Base-by-base conservation (phyloP, 2,329 filamentous ascomycete genomes). In the Fonsecaea monophora region DNA sequence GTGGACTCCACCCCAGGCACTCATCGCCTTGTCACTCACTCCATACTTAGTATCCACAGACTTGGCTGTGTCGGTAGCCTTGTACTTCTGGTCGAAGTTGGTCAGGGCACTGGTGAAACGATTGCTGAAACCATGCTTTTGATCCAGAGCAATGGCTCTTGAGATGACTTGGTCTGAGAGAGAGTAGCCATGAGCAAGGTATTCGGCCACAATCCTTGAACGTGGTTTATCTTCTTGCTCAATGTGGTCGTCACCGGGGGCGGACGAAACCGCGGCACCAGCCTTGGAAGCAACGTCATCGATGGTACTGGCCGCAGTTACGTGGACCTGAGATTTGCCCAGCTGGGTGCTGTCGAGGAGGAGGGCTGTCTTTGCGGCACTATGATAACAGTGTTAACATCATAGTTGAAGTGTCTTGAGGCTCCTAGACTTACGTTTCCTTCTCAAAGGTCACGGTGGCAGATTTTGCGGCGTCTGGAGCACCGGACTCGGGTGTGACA, bases 371-470 rank as follows among this genome's bases (percentile, higher is more conserved):
- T 97, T 97, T 67, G 94, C 94, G 59, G 95, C 95, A 13, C 81
- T 83, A 60, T 48, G 8, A 38, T n/a, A 25, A 8, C 18, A 50
- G 18, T n/a, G 60, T 55, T 56, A 50, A 18, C 53, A n/a, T 59
- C 15, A 35, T 60, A 18, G 5, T 50, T 3, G 35, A 18, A 35
- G 15, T n/a, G n/a, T 15, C 35, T 3, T 4, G 9, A 58, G 37
- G 12, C 40, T 6, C 8, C 58, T 64, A 64, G 73, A 73, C 81
- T 77, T 77, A 83, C 81, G 94, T 96, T 78, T 94, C 89, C 84
- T 97, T 97, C 82, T 98, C 95, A 77, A 99, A 99, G 60, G 89
- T 94, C 70, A 99, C 94, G n/a, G 90, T 91, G 65, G 95, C 95
- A 58, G 89, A 89, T 82, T 97, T 92, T 72, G 86, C 84, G 72